These are phyloP conservation scores for Ceratobasidium sp. DNA, from an alignment of 1,284 basidiomycete genomes.

Conservation along the genomic window DNA sequence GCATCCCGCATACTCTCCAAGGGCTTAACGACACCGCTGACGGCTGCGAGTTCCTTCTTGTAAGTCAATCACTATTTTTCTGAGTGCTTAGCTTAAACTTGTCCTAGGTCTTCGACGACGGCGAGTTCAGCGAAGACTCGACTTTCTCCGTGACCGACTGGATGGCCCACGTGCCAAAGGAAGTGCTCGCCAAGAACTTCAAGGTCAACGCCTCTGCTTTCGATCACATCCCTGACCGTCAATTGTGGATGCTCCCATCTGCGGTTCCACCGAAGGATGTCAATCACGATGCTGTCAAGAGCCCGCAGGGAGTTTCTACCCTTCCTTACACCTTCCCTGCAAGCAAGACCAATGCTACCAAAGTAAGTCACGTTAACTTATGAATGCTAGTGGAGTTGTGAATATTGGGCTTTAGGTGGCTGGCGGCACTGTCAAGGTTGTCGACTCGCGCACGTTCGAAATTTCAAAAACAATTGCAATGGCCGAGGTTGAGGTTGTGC, in stretches of 20 bases:
- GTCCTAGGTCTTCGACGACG: constrained; percentile 71
- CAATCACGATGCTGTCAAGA: constrained; percentile 57
- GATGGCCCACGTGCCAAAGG: constrained; percentile 68
- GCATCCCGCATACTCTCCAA: constrained; percentile 74
- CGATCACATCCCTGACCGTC: constrained; percentile 60
- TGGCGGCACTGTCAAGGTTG: constrained; percentile 75
- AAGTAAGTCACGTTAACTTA: neutral
- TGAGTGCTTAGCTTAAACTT: constrained; percentile 36
- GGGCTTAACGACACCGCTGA: constrained; percentile 68
- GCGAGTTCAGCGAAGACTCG: constrained; percentile 74
- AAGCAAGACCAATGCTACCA: constrained; percentile 65
- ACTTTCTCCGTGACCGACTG: constrained; percentile 71
- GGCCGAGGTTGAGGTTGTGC: constrained; percentile 71
- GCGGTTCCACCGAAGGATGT: constrained; percentile 21
- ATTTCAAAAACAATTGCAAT: constrained; percentile 71
- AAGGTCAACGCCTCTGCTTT: constrained; percentile 40
- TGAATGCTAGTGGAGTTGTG: neutral
- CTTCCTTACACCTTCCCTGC: constrained; percentile 68
- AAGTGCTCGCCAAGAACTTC: constrained; percentile 63
- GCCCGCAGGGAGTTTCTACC: constrained; percentile 67
- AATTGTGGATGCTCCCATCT: constrained; percentile 51
- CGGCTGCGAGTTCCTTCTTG: constrained; percentile 78
- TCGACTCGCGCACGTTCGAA: constrained; percentile 72
- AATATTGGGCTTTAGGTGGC: constrained; percentile 20
- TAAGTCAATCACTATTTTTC: constrained; percentile 54